Evolutionary conservation across 805 yeast species (phyloP), one percentile per base, ranked within the genome.

Genomic region (Yamadazyma endophytica): DNA sequence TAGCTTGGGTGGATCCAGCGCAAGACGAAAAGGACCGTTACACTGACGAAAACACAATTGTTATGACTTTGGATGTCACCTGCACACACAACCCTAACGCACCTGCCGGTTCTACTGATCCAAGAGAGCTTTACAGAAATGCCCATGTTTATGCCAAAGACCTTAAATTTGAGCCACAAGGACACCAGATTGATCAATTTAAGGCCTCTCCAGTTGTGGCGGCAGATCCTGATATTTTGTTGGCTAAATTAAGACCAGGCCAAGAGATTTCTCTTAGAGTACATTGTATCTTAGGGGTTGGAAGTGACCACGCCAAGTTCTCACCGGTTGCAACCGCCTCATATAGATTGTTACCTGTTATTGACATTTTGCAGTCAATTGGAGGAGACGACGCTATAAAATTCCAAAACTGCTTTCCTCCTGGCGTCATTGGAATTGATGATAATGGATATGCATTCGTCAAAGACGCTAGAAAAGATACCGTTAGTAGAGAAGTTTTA

Each of bases 291-390:
- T 70, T 90, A 40, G 98, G 98, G 36, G 64, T 85, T 44, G 98
- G 97, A 31, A 62, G 87, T 24, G 98, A 92, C 58, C 98, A 92
- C 60, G 97, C 98, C 37, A 92, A 92, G 61, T 92, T 86, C 56
- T 87, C 97, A 6, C 98, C 98, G 4, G 98, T 92, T 8, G 76
- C 95, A 12, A 92, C 98, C 9, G 97, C 98, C 3, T 85, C 96
- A 9, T 92, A 92, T 64, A 75, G 98, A 61, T 70, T 92, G 52
- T 61, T 92, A 66, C 98, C 98, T 11, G 81, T 77, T 16, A 89
- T 89, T 46, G 79, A 82, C 41, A 87, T 92, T 32, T 55, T 66
- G 24, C 64, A 76, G 40, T 86, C 90, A 28, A 85, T 92, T 36
- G 64, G 61, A 1, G 97, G 96, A 5, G 77, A 70, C 6, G 73